phyloP scores from a whole-genome alignment of 306 rosid species.

The Aeschynomene evenia region DNA sequence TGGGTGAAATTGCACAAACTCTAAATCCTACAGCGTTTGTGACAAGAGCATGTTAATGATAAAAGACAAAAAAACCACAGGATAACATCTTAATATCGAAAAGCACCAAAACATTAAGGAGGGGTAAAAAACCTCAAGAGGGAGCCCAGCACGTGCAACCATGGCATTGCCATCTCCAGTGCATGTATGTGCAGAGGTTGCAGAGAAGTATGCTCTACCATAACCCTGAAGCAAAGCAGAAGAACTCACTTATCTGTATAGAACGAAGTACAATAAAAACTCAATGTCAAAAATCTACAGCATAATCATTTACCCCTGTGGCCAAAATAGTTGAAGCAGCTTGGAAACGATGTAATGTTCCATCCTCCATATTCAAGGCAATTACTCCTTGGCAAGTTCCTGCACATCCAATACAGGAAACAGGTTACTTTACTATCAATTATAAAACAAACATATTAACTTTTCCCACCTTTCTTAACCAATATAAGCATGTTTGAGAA shows the following conservation, averaged over 20 bases:
- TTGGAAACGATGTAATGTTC: slow-evolving; percentile 88
- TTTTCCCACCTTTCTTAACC: background rate
- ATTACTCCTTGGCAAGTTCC: slow-evolving; percentile 95
- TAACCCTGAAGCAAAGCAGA: slow-evolving; percentile 65
- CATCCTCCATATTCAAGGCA: slow-evolving; percentile 89
- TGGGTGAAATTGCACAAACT: slow-evolving; percentile 97
- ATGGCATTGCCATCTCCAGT: slow-evolving; percentile 97
- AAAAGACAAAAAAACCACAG: slow-evolving; percentile 5
- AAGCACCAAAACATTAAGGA: background rate
- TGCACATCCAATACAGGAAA: slow-evolving; percentile 39
- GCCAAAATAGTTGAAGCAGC: slow-evolving; percentile 88
- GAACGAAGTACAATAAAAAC: background rate
- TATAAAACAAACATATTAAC: background rate
- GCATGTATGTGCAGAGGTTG: slow-evolving; percentile 97
- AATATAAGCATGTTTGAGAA: background rate
- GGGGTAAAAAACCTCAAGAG: slow-evolving; percentile 66
- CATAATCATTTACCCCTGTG: slow-evolving; percentile 68
- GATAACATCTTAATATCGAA: slow-evolving; percentile 14
- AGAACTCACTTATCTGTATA: background rate
- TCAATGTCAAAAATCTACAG: slow-evolving; percentile 13
- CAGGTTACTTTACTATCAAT: background rate
- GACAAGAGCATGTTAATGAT: slow-evolving; percentile 18
- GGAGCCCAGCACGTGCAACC: slow-evolving; percentile 94
- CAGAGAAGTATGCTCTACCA: slow-evolving; percentile 90
- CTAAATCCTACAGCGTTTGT: slow-evolving; percentile 69